Evolutionary conservation across 2,329 filamentous ascomycete genomes (phyloP).

Genomic region (Pseudogymnoascus sp.): DNA sequence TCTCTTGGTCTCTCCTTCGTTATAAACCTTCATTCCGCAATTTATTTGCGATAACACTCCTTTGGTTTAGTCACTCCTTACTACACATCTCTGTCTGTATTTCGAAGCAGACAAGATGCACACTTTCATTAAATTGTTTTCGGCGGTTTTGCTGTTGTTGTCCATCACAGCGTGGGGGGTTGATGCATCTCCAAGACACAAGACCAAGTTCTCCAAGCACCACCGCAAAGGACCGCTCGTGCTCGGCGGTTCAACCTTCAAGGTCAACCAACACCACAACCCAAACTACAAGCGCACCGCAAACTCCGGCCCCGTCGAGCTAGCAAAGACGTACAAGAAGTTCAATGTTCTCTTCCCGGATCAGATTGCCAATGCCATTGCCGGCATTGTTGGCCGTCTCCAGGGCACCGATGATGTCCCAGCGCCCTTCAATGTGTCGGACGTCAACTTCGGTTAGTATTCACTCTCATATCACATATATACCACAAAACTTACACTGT

Average conservation of each 20-base stretch:
- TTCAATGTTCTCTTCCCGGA: slow-evolving; percentile 29
- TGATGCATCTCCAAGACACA: slow-evolving; percentile 1
- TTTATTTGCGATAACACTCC: not conserved
- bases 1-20: not conserved
- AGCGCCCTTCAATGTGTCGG: not conserved
- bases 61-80: slow-evolving; percentile 1
- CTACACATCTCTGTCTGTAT: slow-evolving; percentile 9
- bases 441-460: slow-evolving; percentile 2
- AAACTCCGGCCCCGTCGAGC: slow-evolving; percentile 19
- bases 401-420: slow-evolving; percentile 13
- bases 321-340: slow-evolving; percentile 29
- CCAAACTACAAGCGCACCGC: slow-evolving; percentile 28
- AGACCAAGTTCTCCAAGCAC: slow-evolving; percentile 1
- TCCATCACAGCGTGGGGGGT: not conserved
- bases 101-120: slow-evolving; percentile 7
- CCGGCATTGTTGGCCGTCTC: slow-evolving; percentile 1
- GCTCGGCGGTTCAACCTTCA: slow-evolving; percentile 9
- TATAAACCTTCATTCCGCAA: slow-evolving; percentile 6
- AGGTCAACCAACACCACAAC: slow-evolving; percentile 19
- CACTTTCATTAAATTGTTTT: slow-evolving; percentile 5
- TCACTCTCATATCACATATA: not conserved
- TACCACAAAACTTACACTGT: not conserved
- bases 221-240: not conserved
- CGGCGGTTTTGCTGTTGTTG: not conserved
- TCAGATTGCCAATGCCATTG: slow-evolving; percentile 18